A percentile compares a stretch with the other conserved stretches of the same genome.
These are phyloP conservation scores for Coix lacrymajobi DNA, from an alignment of 176 grass and related monocot species.

Conservation along the genomic window DNA sequence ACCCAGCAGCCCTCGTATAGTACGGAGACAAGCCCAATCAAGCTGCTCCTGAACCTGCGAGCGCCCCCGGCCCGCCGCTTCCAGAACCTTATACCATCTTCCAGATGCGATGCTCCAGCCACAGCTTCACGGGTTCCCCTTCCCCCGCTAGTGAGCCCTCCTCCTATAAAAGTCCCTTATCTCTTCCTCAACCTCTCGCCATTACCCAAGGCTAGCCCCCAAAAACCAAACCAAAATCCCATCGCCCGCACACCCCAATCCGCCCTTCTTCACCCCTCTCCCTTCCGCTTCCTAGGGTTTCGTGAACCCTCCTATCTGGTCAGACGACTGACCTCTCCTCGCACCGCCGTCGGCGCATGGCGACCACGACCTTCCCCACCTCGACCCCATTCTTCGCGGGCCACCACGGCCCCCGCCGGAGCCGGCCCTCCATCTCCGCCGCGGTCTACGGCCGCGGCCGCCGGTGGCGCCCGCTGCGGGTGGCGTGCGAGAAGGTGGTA, in stretches of 20 bases:
- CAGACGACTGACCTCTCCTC: background rate
- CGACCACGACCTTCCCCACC: constrained; percentile 30
- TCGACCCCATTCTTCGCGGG: constrained; percentile 40
- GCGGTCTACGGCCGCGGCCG: constrained; percentile 32
- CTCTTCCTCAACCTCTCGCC: constrained; percentile 38
- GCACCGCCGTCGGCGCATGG: constrained; percentile 16
- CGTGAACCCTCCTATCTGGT: background rate
- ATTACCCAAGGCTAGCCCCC: background rate
- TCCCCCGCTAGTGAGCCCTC: background rate
- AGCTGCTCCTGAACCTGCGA: background rate
- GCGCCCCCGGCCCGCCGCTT: constrained; percentile 5
- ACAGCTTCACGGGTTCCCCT: background rate
- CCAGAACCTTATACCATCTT: constrained; percentile 9
- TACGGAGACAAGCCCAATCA: too few relatives aligned
- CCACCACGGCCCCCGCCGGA: constrained; percentile 2
- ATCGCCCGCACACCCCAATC: constrained; percentile 5
- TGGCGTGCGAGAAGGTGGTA: constrained; percentile 63
- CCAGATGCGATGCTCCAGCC: constrained; percentile 16
- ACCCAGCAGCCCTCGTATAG: too few relatives aligned
- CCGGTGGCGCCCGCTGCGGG: constrained; percentile 48
- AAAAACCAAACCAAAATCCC: background rate
- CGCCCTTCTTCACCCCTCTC: background rate
- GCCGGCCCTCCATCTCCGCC: background rate
- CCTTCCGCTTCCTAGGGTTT: constrained; percentile 28
- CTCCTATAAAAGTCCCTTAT: constrained; percentile 49